Base-by-base conservation (phyloP, 345 rosid genomes). In the Xanthoceras sorbifolium region DNA sequence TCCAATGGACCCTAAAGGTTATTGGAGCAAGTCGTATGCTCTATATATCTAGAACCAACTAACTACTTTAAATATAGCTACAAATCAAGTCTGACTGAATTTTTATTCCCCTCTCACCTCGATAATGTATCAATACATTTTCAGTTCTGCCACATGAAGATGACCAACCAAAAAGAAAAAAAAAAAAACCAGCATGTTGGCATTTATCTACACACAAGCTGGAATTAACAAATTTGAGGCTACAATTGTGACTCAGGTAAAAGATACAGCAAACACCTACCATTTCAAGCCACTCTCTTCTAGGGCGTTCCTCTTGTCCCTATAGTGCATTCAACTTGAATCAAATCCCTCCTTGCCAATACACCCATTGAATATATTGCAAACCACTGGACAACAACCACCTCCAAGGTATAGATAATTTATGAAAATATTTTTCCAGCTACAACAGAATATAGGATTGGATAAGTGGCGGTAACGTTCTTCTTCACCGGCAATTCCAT, bases 211-310 rank as follows among this genome's bases (percentile, higher is more conserved):
- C 59, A 20, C 59, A 52, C 7, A 20, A 15, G 22, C 17, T 20
- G 8, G 59, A 52, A 52, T 17, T 1, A 15, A 20, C 59, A 52
- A 52, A 52, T 20, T 52, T 6, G 62, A 71, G 65, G 75, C 65
- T 22, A 28, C 10, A n/a, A 57, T 59, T 57, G 74, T 44, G 60
- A 59, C 34, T 68, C n/a, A 0, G 25, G 28, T 34, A 59, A 72
- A 36, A 59, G 7, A 72, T 22, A 38, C 2, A 34, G 40, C n/a
- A 57, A 12, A 36, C 29, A 57, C 64, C 32, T 36, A 26, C 57
- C 57, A 57, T 61, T 72, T 72, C 52, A 57, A 40, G 36, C 55
- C 26, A 61, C 64, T 26, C 11, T 64, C 67, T 64, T 32, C 42
- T 31, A 17, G 46, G 11, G 48, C 6, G n/a, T 17, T 28, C 5